Evolutionary conservation across 2,329 filamentous ascomycete genomes (phyloP).

Genomic region (Amphichorda felina): DNA sequence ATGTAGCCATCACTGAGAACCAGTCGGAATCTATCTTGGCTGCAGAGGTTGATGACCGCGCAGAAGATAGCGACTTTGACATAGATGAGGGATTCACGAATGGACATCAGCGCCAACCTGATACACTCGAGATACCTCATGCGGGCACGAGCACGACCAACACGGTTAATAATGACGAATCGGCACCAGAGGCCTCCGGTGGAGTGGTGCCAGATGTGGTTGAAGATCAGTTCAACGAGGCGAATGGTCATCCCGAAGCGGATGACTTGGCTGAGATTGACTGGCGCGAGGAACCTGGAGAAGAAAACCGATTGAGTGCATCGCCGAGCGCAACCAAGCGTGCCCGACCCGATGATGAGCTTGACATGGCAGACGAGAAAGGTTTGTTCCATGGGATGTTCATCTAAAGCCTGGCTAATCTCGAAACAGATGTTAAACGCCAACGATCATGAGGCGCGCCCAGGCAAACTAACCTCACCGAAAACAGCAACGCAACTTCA

Average conservation of each 20-base stretch:
- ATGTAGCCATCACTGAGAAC: background rate
- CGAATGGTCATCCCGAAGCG: constrained; percentile 1
- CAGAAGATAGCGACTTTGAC: constrained; percentile 4
- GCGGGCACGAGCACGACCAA: background rate
- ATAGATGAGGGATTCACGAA: constrained; percentile 1
- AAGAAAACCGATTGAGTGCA: constrained; percentile 5
- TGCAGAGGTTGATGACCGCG: background rate
- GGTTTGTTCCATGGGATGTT: constrained; percentile 7
- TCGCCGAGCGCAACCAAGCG: constrained; percentile 10
- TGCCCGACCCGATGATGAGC: constrained; percentile 11
- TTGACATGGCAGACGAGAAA: constrained; percentile 10
- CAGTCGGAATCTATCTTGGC: background rate
- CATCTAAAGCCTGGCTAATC: constrained; percentile 7
- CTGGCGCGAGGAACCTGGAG: constrained; percentile 12
- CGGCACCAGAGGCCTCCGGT: background rate
- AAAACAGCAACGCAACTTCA: background rate
- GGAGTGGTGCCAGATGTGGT: background rate
- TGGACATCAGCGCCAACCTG: background rate
- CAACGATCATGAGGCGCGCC: constrained; percentile 9
- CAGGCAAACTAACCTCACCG: background rate
- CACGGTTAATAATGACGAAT: constrained; percentile 4
- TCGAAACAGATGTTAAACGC: constrained; percentile 11
- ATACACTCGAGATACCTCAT: background rate
- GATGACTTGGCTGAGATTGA: constrained; percentile 12
- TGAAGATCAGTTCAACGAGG: background rate